Evolutionary conservation across 495 filamentous ascomycete genomes (phyloP).

Genomic region (Pyronema omphalodes): DNA sequence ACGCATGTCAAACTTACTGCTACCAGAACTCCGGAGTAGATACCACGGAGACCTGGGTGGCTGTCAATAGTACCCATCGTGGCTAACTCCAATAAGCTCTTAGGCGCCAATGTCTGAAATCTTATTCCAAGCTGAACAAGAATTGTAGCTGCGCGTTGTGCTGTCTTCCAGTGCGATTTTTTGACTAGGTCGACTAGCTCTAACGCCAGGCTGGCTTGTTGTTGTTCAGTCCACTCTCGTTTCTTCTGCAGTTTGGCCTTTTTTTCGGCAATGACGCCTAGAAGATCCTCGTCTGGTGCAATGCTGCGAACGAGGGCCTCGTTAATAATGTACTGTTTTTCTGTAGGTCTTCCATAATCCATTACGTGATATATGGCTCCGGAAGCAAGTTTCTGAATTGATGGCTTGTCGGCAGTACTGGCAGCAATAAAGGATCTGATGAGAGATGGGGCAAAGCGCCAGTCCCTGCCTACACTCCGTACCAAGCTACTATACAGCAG

Average conservation of each 20-base stretch:
- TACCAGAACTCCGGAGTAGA: conserved; percentile 64
- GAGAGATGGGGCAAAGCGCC: conserved; percentile 74
- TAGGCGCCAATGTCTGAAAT: conserved; percentile 68
- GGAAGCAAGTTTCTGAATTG: conserved; percentile 75
- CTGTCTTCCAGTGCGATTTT: conserved; percentile 88
- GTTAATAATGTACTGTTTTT: conserved; percentile 74
- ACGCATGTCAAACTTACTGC: conserved; percentile 23
- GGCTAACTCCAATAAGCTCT: conserved; percentile 68
- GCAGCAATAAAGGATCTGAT: conserved; percentile 80
- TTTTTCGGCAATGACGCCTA: conserved; percentile 43
- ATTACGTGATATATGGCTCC: conserved; percentile 67
- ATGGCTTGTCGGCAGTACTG: conserved; percentile 76
- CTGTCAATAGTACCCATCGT: conserved; percentile 69
- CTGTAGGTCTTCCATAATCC: conserved; percentile 73
- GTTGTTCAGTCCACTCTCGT: conserved; percentile 54
- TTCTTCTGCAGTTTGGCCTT: conserved; percentile 52
- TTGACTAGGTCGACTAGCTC: conserved; percentile 63
- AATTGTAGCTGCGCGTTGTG: conserved; percentile 69
- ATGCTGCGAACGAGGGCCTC: conserved; percentile 52
- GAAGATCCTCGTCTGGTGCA: conserved; percentile 49
- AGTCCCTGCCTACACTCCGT: conserved; percentile 74
- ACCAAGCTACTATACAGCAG: conserved; percentile 72
- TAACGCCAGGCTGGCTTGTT: conserved; percentile 60
- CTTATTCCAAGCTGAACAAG: conserved; percentile 73
- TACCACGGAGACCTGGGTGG: conserved; percentile 65